Percentiles rank a stretch among this genome's conserved stretches.
These are phyloP conservation scores for Pigoraptor vietnamica DNA, from an alignment of 78 protist genomes.

Conservation along the genomic window DNA sequence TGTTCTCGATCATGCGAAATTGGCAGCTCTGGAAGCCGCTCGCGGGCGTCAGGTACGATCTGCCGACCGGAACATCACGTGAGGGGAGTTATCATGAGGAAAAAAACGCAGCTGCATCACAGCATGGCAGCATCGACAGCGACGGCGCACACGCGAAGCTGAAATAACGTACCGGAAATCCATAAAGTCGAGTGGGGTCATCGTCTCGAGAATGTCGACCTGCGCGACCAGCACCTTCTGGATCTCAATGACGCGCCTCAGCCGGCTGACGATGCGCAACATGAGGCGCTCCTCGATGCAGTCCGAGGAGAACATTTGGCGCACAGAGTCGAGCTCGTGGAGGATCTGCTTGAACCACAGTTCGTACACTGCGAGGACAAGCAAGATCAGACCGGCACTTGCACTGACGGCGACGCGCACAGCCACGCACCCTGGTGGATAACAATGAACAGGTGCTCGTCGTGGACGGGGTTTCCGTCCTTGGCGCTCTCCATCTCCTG, in stretches of 20 bases:
- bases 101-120: neutral
- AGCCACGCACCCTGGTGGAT: constrained; percentile 52
- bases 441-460: constrained; percentile 67
- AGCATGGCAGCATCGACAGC: neutral
- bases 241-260: constrained; percentile 47
- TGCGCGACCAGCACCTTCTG: constrained; percentile 50
- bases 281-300: constrained; percentile 8
- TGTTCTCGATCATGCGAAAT: constrained; percentile 61
- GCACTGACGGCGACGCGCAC: neutral
- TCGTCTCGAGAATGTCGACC: constrained; percentile 61
- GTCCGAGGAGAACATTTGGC: neutral
- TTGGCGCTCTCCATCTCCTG: constrained; percentile 36
- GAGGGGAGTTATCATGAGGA: neutral
- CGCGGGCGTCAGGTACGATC: constrained; percentile 48
- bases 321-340: constrained; percentile 51
- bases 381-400: neutral
- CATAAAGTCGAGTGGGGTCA: constrained; percentile 57
- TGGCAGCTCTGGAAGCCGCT: constrained; percentile 65
- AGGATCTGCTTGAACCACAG: constrained; percentile 78
- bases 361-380: constrained; percentile 32
- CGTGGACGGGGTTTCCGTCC: constrained; percentile 57
- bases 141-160: no score
- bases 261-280: constrained; percentile 41
- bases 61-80: no score
- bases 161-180: constrained; percentile 42